Conservation (phyloP, 2,329 filamentous ascomycete genomes). For the Cladosporium sp. region DNA sequence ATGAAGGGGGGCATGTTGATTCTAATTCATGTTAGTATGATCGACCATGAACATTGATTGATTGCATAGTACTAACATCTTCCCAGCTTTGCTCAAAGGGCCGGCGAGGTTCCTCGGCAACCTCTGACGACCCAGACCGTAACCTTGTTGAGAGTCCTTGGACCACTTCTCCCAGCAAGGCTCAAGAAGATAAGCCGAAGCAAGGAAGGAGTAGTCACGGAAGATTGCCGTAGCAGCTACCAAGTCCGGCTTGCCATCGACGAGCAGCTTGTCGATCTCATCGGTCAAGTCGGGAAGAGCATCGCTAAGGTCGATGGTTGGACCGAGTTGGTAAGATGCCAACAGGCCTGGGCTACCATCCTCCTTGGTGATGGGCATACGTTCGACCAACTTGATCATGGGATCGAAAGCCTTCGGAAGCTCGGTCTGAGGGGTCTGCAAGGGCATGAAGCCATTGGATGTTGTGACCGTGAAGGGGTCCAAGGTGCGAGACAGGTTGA, state of each 20-base stretch:
- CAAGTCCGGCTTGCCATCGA: constrained; percentile 69
- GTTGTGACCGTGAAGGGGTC: constrained; percentile 73
- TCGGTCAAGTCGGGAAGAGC: constrained; percentile 75
- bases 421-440: constrained; percentile 48
- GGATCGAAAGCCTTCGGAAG: constrained; percentile 73
- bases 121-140: constrained; percentile 73
- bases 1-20: constrained; percentile 86
- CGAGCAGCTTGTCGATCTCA: constrained; percentile 50
- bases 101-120: constrained; percentile 74
- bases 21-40: constrained; percentile 38
- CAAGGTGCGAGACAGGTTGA: constrained; percentile 27
- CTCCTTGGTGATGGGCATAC: constrained; percentile 75
- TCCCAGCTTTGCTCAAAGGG: constrained; percentile 79
- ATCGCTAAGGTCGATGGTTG: constrained; percentile 61
- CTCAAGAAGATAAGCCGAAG: constrained; percentile 86
- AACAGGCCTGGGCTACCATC: constrained; percentile 76
- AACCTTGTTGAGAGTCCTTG: constrained; percentile 61
- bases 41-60: background rate
- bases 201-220: constrained; percentile 87
- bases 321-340: constrained; percentile 71
- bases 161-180: constrained; percentile 76
- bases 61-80: constrained; percentile 66
- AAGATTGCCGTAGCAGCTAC: constrained; percentile 83
- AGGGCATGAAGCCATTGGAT: constrained; percentile 71
- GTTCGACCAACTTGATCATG: constrained; percentile 69